A percentile compares a stretch with the other conserved stretches of the same genome.
These are phyloP conservation scores for Clonostachys rhizophaga DNA, from an alignment of 2,329 filamentous ascomycete genomes.

Conservation along the genomic window DNA sequence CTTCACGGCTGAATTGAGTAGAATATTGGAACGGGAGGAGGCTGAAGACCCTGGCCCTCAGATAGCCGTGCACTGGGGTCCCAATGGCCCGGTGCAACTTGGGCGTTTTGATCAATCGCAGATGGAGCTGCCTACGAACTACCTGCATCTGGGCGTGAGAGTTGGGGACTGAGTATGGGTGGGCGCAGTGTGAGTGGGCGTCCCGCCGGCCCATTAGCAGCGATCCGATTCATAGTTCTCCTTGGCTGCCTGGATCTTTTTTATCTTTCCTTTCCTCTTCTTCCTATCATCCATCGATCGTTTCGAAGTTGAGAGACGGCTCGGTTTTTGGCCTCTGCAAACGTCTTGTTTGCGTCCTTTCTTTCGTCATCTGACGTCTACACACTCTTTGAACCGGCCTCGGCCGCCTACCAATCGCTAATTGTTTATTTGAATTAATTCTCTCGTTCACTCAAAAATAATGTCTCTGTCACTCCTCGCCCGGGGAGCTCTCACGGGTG, in stretches of 20 bases:
- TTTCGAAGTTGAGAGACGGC: slow-evolving; percentile 15
- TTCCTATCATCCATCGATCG: slow-evolving; percentile 12
- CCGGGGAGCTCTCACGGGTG: slow-evolving; percentile 6
- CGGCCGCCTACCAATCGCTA: slow-evolving; percentile 26
- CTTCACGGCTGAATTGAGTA: no score
- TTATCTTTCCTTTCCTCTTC: slow-evolving; percentile 2
- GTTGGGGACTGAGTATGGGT: no score
- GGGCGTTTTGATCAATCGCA: no score
- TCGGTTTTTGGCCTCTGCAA: slow-evolving; percentile 21
- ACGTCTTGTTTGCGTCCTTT: slow-evolving; percentile 32
- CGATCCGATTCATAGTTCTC: no score
- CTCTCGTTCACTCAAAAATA: slow-evolving; percentile 7
- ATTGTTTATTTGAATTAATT: slow-evolving; percentile 2
- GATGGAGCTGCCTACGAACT: no score
- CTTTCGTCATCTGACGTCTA: slow-evolving; percentile 19
- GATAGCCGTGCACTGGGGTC: no score
- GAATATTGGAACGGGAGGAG: no score
- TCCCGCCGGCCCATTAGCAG: no score
- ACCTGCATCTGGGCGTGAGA: no score
- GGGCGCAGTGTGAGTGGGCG: no score
- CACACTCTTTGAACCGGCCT: slow-evolving; percentile 23
- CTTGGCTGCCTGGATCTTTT: background rate
- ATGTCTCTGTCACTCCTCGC: slow-evolving; percentile 9
- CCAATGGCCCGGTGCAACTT: no score
- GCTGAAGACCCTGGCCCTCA: no score